Percentiles rank a stretch among this genome's conserved stretches.
phyloP scores from a whole-genome alignment of 192 early-diverging fungal species.

The Lunasporangiospora selenospora region DNA sequence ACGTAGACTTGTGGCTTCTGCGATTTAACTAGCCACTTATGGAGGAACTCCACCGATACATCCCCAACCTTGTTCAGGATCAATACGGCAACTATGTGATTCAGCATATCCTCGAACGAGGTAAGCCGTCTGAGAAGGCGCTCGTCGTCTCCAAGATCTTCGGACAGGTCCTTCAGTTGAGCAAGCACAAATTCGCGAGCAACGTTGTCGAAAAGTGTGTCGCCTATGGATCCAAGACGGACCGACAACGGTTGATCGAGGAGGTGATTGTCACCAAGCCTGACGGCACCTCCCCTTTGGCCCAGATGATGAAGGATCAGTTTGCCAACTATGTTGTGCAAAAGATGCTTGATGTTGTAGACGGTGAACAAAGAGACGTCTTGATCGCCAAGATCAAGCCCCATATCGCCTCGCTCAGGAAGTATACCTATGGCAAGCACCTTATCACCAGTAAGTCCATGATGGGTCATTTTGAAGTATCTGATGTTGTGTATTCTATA shows the following conservation, averaged over 20 bases:
- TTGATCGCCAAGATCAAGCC: constrained; percentile 93
- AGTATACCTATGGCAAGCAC: constrained; percentile 99
- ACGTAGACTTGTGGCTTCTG: not conserved
- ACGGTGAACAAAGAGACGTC: constrained; percentile 86
- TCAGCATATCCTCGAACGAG: constrained; percentile 97
- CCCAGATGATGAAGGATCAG: constrained; percentile 99
- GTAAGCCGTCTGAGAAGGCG: constrained; percentile 86
- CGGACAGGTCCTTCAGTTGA: constrained; percentile 90
- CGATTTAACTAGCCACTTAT: constrained; percentile 71
- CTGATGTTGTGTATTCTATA: not conserved
- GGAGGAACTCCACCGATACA: constrained; percentile 94
- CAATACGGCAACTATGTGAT: constrained; percentile 99
- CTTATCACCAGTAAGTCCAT: constrained; percentile 80
- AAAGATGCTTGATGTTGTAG: constrained; percentile 99
- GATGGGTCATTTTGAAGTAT: not conserved
- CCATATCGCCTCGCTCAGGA: constrained; percentile 89
- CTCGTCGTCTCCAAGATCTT: constrained; percentile 89
- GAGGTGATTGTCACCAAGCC: constrained; percentile 87
- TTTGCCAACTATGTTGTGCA: constrained; percentile 99
- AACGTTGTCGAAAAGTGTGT: constrained; percentile 99
- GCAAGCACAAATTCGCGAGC: constrained; percentile 99
- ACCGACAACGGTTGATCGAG: constrained; percentile 90
- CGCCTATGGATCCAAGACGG: constrained; percentile 84
- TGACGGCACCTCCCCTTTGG: constrained; percentile 86
- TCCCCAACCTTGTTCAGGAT: constrained; percentile 92